phyloP scores from a whole-genome alignment of 495 filamentous ascomycete genomes.

The Evernia prunastri region DNA sequence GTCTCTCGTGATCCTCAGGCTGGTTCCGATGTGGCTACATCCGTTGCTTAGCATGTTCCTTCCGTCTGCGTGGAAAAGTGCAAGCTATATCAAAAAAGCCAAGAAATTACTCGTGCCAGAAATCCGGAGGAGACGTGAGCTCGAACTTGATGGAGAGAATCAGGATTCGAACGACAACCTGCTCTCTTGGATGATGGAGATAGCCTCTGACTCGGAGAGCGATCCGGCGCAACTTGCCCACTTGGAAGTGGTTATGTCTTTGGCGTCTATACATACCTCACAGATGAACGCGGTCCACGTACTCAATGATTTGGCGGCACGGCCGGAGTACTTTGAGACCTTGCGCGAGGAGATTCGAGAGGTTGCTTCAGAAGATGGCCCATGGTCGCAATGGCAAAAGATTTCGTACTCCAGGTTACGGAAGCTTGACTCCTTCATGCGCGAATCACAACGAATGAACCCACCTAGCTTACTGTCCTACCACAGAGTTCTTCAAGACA shows the following conservation, averaged over 20 bases:
- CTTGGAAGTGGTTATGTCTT: conserved; percentile 13
- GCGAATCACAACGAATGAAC: conserved; percentile 14
- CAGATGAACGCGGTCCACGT: conserved; percentile 14
- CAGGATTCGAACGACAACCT: background rate
- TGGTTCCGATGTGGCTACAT: conserved; percentile 1
- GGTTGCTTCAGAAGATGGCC: conserved; percentile 14
- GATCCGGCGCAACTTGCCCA: conserved; percentile 9
- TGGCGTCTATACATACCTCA: conserved; percentile 14
- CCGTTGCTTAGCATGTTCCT: background rate
- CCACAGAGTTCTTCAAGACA: conserved; percentile 3
- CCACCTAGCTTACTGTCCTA: background rate
- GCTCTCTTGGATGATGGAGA: conserved; percentile 8
- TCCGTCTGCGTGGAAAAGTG: background rate
- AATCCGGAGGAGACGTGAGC: background rate
- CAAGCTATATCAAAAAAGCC: background rate
- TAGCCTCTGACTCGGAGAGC: background rate
- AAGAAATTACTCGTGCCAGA: conserved; percentile 5
- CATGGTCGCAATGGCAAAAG: conserved; percentile 4
- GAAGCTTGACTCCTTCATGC: conserved; percentile 14
- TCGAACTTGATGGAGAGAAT: background rate
- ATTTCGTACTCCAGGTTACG: conserved; percentile 6
- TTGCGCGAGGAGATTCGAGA: conserved; percentile 18
- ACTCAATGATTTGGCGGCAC: conserved; percentile 18
- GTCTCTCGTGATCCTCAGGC: background rate
- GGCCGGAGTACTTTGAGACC: conserved; percentile 18